Base-by-base conservation (phyloP, 2,329 filamentous ascomycete species). In the Diaporthe capsici region DNA sequence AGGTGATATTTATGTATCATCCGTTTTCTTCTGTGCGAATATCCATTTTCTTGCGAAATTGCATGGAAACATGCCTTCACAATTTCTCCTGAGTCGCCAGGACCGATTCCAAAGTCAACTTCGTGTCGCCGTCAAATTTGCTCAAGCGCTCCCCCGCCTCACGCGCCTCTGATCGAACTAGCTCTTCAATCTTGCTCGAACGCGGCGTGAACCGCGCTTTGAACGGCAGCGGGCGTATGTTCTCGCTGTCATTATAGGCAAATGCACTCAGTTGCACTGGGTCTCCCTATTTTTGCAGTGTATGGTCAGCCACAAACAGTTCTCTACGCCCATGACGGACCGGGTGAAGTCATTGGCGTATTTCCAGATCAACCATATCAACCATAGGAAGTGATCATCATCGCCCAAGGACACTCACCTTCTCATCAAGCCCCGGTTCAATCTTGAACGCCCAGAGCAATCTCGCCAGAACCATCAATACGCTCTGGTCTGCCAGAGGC, bases 131-230 rank as follows among this genome's bases (percentile, higher is more conserved):
- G 34, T 70, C 65, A 53, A 12, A 70, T 28, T 42, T 28, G n/a
- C 61, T 70, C 63, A 74, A 57, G 39, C 61, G 53, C 39, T 55
- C 28, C 10, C 20, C 51, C 4, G 61, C 72, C 63, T 70, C 61
- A 17, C 51, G 51, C 31, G 72, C 73, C 9, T 72, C 58, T 37
- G 58, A 75, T 44, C 58, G 31, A 22, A 75, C 72, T 17, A 63
- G 37, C 47, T 67, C 39, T 34, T 65, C 68, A 9, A 51, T 67
- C 42, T 47, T 51, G 37, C 20, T 49, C 31, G 72, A 74, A 5
- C 72, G 72, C 17, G 72, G 51, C 22, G 61, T 74, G 61, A 74
- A 74, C 31, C 72, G 51, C n/a, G 55, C 72, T 37, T 70, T 74
- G 53, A 70, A 68, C 9, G 49, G 61, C 8, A 58, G 28, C 1